These are phyloP conservation scores for Boletus rubescentipes DNA, from an alignment of 768 basidiomycete genomes.

Conservation along the genomic window DNA sequence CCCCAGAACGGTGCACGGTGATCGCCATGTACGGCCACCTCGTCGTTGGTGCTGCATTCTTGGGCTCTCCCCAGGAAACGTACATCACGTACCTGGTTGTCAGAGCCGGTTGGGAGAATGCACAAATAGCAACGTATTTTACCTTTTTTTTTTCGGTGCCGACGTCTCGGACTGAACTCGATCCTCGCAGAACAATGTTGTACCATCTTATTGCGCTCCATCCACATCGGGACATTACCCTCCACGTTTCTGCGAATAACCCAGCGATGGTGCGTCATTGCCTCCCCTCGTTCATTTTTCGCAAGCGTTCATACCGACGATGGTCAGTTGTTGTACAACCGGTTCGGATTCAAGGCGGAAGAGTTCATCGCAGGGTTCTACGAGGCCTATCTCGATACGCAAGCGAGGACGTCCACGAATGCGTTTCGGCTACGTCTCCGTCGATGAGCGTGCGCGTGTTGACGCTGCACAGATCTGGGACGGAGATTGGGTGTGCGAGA, in stretches of 20 bases:
- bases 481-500: neutral
- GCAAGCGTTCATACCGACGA: neutral
- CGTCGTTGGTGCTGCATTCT: conserved; percentile 72
- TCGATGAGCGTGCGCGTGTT: conserved; percentile 33
- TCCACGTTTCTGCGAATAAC: conserved; percentile 81
- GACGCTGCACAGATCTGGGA: neutral
- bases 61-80: conserved; percentile 76
- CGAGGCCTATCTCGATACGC: conserved; percentile 68
- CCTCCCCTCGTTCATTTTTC: neutral
- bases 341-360: conserved; percentile 86
- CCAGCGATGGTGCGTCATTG: conserved; percentile 62
- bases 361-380: conserved; percentile 83
- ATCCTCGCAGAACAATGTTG: conserved; percentile 59
- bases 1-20: conserved; percentile 73
- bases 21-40: conserved; percentile 68
- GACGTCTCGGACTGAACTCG: neutral
- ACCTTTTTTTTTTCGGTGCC: neutral
- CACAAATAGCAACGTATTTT: conserved; percentile 70
- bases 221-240: conserved; percentile 72
- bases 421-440: conserved; percentile 77
- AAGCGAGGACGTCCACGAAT: conserved; percentile 74
- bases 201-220: conserved; percentile 73
- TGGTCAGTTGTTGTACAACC: conserved; percentile 67
- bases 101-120: conserved; percentile 77
- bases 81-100: conserved; percentile 85